These are phyloP conservation scores for Ophiostoma pallidulum DNA, from an alignment of 2,329 filamentous ascomycete genomes.

Conservation along the genomic window DNA sequence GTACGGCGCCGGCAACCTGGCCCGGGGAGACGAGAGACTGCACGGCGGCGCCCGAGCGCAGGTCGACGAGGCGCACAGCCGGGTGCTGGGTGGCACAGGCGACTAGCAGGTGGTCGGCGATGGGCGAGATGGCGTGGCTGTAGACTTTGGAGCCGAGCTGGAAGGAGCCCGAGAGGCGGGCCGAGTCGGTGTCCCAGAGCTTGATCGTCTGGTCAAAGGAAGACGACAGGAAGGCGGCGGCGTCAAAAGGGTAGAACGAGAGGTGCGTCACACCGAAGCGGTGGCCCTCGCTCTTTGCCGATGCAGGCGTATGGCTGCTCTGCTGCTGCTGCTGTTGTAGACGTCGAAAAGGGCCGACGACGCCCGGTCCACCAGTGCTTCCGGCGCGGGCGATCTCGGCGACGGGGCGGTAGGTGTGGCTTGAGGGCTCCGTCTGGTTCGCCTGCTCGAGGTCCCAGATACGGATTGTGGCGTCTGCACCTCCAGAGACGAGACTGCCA, in stretches of 20 bases:
- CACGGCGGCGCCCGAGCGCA: conserved; percentile 69
- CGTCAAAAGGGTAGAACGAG: conserved; percentile 71
- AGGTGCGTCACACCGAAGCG: conserved; percentile 67
- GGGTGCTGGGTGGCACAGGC: conserved; percentile 84
- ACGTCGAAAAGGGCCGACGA: conserved; percentile 5
- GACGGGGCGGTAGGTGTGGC: conserved; percentile 45
- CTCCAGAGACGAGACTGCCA: conserved; percentile 69
- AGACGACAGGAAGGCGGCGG: conserved; percentile 63
- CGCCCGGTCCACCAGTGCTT: not conserved
- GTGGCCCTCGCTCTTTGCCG: conserved; percentile 30
- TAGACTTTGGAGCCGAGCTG: conserved; percentile 60
- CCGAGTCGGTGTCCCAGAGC: conserved; percentile 58
- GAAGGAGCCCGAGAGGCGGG: conserved; percentile 55
- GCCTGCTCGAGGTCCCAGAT: conserved; percentile 75
- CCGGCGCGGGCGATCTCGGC: conserved; percentile 38
- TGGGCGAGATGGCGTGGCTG: conserved; percentile 66
- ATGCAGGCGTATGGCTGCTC: conserved; percentile 6
- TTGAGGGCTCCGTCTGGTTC: conserved; percentile 29
- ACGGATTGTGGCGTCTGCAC: conserved; percentile 73
- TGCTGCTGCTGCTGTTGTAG: not conserved
- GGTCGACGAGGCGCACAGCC: conserved; percentile 72
- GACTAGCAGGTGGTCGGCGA: conserved; percentile 66
- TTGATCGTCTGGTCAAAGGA: conserved; percentile 73
- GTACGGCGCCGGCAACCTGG: conserved; percentile 46
- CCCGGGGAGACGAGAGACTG: conserved; percentile 61